Evolutionary conservation across 2,329 filamentous ascomycete genomes (phyloP), one percentile per base, ranked within the genome.

Genomic region (Alternaria brassicae): DNA sequence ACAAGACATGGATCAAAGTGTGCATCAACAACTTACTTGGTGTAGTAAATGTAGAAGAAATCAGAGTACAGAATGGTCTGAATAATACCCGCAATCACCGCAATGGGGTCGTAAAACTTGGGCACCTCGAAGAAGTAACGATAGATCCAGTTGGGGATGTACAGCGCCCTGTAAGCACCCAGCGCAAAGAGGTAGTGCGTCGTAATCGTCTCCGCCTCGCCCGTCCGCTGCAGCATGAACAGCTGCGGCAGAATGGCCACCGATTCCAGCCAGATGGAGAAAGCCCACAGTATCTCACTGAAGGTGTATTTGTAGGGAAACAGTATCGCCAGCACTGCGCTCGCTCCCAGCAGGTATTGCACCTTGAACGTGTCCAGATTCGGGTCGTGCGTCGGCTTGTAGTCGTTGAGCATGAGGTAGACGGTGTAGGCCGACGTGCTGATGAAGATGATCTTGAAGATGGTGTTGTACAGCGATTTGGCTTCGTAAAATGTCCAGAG

Each of bases 41-140:
- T 97, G 82, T 97, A 99, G 83, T 99, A 99, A 74, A 99, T 94
- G 85, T 93, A 99, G 86, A 99, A 99, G 83, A 99, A 99, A 82
- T 99, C 95, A 65, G 92, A 96, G 83, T 99, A 99, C 58, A 99
- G 84, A 48, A 99, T 81, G 0, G 95, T 99, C 84, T 99, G 95
- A 65, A 98, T 82, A 56, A 98, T 85, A 12, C 95, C 95, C 3
- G 96, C 95, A 63, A 95, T 76, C 51, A 97, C 90, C 19, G 93
- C 90, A 68, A 97, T 96, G 65, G 89, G 91, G 77, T 98, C 93
- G 69, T 90, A 90, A 78, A 92, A 89, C 32, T 61, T 65, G 21
- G 74, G 75, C 50, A 86, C 83, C 78, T 97, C 93, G 51, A 86
- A 85, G 69, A 91, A 86, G 81, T 94, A 98, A 56, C 95, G 86